Base-by-base conservation (phyloP, 805 yeast species). In the Yarrowia sp. region DNA sequence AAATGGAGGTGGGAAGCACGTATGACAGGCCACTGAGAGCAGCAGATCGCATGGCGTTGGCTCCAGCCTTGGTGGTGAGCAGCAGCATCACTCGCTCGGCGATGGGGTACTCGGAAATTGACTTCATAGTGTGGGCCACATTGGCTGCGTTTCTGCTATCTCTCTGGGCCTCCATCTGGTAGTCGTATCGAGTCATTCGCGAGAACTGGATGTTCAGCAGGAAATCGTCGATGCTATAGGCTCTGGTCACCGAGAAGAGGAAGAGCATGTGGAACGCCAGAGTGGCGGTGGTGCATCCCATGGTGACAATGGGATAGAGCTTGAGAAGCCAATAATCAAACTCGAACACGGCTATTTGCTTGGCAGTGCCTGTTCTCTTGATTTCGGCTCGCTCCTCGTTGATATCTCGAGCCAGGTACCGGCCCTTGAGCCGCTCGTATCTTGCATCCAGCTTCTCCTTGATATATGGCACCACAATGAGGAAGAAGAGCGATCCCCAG, bases 1-100 rank as follows among this genome's bases (percentile, higher is more conserved):
- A 92, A 64, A 93, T 88, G 2, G 96, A 91, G 0, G 89, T 82
- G 0, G 97, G 97, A 77, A 94, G 86, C 79, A 61, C 85, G 83
- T 71, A 84, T 67, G 71, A 70, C 42, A 74, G 71, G 1, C 72
- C 71, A 4, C 71, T 43, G 3, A 72, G 55, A 38, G 68, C 49
- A 53, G 46, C 30, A 49, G 78, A 68, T 19, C 77, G 69, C 49
- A 70, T 2, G 55, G 58, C 60, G 71, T 69, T 77, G 75, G 68
- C 75, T 68, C 46, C 78, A 69, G 72, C 70, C 75, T 78, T 79
- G 74, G 63, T 76, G 68, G 68, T 68, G 43, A 70, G 60, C 30
- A 46, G 38, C 14, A 47, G 69, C 68, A 42, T 71, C 69, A 36
- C 73, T 13, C 47, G 43, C 43, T 68, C 55, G 0, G 68, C 53